phyloP scores from a whole-genome alignment of 176 grass and related monocot species.

The Avena eriantha region DNA sequence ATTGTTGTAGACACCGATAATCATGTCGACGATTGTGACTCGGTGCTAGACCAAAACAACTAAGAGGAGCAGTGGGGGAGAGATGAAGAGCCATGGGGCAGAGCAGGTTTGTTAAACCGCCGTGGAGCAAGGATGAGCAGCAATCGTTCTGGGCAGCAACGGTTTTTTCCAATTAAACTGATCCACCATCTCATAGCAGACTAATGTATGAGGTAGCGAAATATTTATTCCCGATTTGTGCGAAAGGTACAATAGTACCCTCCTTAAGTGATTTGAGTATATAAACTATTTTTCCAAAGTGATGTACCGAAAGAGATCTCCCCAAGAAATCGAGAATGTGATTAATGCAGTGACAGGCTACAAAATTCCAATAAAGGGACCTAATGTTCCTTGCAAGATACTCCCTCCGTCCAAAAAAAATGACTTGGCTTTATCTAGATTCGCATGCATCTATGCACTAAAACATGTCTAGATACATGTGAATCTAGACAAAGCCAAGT shows the following conservation, averaged over 20 bases:
- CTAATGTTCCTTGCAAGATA: neutral
- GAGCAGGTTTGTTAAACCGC: neutral
- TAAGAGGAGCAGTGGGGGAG: neutral
- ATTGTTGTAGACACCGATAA: neutral
- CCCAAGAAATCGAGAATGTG: neutral
- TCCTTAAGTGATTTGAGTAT: neutral
- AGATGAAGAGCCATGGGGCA: neutral
- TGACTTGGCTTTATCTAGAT: no score
- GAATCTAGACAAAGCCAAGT: no score
- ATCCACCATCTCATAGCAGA: neutral
- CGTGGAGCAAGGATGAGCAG: neutral
- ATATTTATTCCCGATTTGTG: neutral
- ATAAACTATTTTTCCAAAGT: constrained; percentile 16
- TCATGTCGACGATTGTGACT: neutral
- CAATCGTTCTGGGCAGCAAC: constrained; percentile 6
- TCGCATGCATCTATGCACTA: no score
- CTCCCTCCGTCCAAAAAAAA: no score
- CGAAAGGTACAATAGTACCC: neutral
- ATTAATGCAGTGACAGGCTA: constrained; percentile 13
- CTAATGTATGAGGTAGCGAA: neutral
- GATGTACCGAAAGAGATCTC: neutral
- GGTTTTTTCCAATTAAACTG: neutral
- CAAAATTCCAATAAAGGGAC: constrained; percentile 1
- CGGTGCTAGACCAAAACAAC: neutral
- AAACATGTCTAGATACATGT: no score